phyloP scores from a whole-genome alignment of 2,329 filamentous ascomycete genomes.

The Aspergillus fijiensis region DNA sequence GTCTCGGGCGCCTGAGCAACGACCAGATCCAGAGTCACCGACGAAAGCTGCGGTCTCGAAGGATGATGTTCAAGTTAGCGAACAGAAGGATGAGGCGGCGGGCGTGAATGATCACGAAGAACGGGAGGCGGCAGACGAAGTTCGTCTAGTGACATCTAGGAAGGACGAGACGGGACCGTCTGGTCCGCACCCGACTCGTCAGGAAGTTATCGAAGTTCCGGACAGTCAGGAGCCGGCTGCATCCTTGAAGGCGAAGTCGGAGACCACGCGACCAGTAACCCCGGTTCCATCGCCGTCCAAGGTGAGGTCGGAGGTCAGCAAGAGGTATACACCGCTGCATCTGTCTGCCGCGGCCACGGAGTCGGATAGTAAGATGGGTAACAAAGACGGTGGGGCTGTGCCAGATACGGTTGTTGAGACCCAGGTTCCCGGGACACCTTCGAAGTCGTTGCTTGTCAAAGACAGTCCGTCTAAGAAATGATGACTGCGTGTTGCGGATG shows the following conservation, averaged over 20 bases:
- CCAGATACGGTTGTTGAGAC: conserved; percentile 17
- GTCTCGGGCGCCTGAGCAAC: neutral
- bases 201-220: conserved; percentile 28
- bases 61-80: neutral
- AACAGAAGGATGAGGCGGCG: neutral
- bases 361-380: neutral
- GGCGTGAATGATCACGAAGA: neutral
- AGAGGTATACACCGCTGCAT: neutral
- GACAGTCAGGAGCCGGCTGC: conserved; percentile 31
- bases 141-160: neutral
- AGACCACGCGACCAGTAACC: neutral
- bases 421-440: conserved; percentile 29
- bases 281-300: neutral
- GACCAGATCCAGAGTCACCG: neutral
- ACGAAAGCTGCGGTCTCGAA: neutral
- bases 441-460: conserved; percentile 7
- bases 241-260: neutral
- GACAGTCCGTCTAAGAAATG: neutral
- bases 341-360: neutral
- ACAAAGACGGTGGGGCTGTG: neutral
- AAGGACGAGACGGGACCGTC: neutral
- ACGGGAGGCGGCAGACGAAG: neutral
- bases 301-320: neutral
- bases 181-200: neutral
- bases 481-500: too few relatives aligned